Conservation (phyloP, 768 basidiomycete genomes). For the Lactifluus volemus region DNA sequence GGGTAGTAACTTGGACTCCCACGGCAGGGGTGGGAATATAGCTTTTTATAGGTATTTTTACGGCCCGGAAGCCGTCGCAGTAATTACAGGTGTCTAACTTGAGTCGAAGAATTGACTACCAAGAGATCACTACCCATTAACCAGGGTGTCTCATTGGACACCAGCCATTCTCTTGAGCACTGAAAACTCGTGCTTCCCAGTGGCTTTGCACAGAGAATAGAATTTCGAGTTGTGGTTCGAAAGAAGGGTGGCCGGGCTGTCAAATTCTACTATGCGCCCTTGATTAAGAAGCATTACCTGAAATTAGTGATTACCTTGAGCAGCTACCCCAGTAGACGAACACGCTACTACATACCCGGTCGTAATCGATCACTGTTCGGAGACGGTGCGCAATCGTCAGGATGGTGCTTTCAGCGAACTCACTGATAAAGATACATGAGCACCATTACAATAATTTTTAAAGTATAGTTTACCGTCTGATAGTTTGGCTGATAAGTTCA, state of each 20-base stretch:
- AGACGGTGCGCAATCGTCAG: conserved; percentile 77
- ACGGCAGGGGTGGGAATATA: no score
- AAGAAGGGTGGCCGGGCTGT: conserved; percentile 50
- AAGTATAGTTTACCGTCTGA: conserved; percentile 50
- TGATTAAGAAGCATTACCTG: conserved; percentile 74
- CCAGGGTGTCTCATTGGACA: background rate
- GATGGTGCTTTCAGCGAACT: conserved; percentile 75
- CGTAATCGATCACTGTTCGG: conserved; percentile 76
- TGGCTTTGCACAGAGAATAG: conserved; percentile 61
- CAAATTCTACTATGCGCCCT: conserved; percentile 72
- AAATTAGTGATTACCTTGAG: conserved; percentile 2
- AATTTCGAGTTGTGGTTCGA: conserved; percentile 51
- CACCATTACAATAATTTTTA: background rate
- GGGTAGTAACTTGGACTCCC: no score
- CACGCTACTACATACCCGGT: conserved; percentile 45
- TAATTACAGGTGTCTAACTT: no score
- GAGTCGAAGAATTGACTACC: no score
- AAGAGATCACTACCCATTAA: background rate
- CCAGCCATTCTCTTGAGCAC: conserved; percentile 61
- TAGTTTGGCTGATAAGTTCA: conserved; percentile 76
- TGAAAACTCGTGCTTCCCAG: conserved; percentile 63
- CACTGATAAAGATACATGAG: conserved; percentile 31
- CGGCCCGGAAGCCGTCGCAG: no score
- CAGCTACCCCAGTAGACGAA: background rate
- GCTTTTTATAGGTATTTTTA: no score